These are phyloP conservation scores for Lodderomyces parapsilosis DNA, from an alignment of 1,139 yeast species.

Conservation along the genomic window DNA sequence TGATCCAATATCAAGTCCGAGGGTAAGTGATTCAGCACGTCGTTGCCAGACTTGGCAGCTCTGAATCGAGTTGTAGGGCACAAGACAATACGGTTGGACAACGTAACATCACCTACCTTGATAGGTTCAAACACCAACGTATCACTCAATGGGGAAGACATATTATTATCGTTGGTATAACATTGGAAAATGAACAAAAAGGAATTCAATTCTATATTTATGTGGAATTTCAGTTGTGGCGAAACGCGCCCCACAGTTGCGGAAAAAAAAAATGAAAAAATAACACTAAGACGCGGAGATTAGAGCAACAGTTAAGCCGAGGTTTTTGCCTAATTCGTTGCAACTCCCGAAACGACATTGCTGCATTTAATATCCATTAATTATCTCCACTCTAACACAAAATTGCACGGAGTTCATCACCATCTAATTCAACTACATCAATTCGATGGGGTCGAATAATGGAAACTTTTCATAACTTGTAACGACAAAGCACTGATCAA, in stretches of 20 bases:
- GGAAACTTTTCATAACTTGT: conserved; percentile 6
- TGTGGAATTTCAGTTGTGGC: neutral
- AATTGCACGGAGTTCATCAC: too few species aligned
- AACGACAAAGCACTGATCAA: conserved; percentile 6
- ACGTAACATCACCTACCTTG: conserved; percentile 38
- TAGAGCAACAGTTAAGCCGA: too few species aligned
- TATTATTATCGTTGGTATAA: neutral
- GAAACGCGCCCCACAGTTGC: neutral
- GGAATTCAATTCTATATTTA: too few species aligned
- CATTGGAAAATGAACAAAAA: neutral
- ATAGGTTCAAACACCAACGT: conserved; percentile 47
- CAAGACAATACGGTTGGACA: conserved; percentile 43
- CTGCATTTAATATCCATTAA: too few species aligned
- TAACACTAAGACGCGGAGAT: neutral
- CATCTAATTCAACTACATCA: neutral
- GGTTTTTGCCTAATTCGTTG: too few species aligned
- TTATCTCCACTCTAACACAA: too few species aligned
- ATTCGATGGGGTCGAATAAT: conserved; percentile 13
- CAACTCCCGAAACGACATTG: too few species aligned
- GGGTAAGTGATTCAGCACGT: conserved; percentile 30
- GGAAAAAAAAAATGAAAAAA: neutral
- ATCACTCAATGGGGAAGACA: conserved; percentile 13
- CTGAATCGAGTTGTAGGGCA: conserved; percentile 60
- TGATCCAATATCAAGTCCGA: conserved; percentile 47
- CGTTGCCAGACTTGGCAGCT: conserved; percentile 26